Evolutionary conservation across 2,329 filamentous ascomycete species (phyloP).

Genomic region (Pseudonectria buxi): DNA sequence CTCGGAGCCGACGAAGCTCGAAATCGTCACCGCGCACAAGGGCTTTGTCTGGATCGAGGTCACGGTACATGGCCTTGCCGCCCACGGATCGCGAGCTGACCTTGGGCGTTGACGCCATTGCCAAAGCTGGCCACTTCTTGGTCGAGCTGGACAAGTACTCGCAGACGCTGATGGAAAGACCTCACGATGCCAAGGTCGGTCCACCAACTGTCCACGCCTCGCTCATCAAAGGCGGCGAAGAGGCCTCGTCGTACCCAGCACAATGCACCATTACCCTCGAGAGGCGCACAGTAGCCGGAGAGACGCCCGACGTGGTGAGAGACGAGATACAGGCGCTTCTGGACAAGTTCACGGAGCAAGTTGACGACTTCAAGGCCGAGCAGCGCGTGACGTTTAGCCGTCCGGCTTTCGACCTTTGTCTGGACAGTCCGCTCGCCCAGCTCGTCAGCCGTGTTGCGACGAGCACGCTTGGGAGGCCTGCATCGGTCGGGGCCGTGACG

Average conservation of each 20-base stretch:
- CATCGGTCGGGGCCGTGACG: constrained; percentile 22
- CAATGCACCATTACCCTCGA: constrained; percentile 43
- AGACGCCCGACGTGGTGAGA: constrained; percentile 32
- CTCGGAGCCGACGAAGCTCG: constrained; percentile 38
- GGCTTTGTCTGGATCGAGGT: constrained; percentile 43
- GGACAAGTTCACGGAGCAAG: constrained; percentile 21
- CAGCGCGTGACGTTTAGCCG: constrained; percentile 35
- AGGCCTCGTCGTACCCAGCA: constrained; percentile 44
- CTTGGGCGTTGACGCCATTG: constrained; percentile 44
- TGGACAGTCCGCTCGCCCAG: constrained; percentile 34
- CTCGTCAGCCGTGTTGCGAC: constrained; percentile 24
- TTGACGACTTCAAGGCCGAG: constrained; percentile 34
- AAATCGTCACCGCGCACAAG: constrained; percentile 40
- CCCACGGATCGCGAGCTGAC: constrained; percentile 37
- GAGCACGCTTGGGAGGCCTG: constrained; percentile 19
- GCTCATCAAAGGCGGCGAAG: constrained; percentile 43
- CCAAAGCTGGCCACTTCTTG: constrained; percentile 40
- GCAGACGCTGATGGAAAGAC: constrained; percentile 21
- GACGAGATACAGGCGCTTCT: constrained; percentile 33
- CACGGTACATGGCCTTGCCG: constrained; percentile 33
- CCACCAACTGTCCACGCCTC: constrained; percentile 40
- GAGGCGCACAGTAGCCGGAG: constrained; percentile 39
- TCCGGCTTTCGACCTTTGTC: constrained; percentile 33
- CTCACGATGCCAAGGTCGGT: constrained; percentile 28
- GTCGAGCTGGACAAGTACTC: constrained; percentile 37